Conservation (phyloP, 2,329 filamentous ascomycete species). For the Penicillium sp. region DNA sequence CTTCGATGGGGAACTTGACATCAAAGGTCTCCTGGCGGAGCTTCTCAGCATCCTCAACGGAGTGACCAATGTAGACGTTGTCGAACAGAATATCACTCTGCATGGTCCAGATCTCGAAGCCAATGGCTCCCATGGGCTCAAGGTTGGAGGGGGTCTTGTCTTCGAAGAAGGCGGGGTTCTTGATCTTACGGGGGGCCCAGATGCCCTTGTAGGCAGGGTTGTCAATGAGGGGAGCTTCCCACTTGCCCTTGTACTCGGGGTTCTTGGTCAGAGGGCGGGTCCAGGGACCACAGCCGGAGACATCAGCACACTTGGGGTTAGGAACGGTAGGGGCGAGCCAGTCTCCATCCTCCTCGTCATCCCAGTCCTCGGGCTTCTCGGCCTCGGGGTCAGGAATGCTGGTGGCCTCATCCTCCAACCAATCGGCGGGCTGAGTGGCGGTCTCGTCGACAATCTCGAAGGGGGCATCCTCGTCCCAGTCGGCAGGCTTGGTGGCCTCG, state of each 20-base stretch:
- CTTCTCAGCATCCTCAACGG: constrained; percentile 85
- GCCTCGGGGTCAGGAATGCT: constrained; percentile 90
- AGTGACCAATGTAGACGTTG: constrained; percentile 99
- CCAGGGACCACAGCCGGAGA: constrained; percentile 93
- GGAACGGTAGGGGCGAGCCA: constrained; percentile 87
- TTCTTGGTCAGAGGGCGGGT: constrained; percentile 89
- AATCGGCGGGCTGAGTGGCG: constrained; percentile 88
- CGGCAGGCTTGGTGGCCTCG: constrained; percentile 91
- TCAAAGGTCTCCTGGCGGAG: constrained; percentile 87
- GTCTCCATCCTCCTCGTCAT: constrained; percentile 99
- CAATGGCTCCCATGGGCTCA: constrained; percentile 90
- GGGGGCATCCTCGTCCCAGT: constrained; percentile 98
- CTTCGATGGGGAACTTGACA: constrained; percentile 81
- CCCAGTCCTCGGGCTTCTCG: constrained; percentile 98
- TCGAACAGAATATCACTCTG: constrained; percentile 98
- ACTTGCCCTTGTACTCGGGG: constrained; percentile 98
- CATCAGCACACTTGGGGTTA: constrained; percentile 95
- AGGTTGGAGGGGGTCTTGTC: constrained; percentile 96
- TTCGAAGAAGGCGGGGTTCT: constrained; percentile 95
- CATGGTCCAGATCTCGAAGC: constrained; percentile 99
- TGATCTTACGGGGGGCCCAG: constrained; percentile 93
- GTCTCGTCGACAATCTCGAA: constrained; percentile 95
- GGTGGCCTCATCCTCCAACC: constrained; percentile 85
- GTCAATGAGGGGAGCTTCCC: constrained; percentile 87
- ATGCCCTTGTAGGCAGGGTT: constrained; percentile 98